Percentiles rank a stretch among this genome's conserved stretches.
phyloP scores from a whole-genome alignment of 2,329 filamentous ascomycete genomes.

The Xylogone sp. region DNA sequence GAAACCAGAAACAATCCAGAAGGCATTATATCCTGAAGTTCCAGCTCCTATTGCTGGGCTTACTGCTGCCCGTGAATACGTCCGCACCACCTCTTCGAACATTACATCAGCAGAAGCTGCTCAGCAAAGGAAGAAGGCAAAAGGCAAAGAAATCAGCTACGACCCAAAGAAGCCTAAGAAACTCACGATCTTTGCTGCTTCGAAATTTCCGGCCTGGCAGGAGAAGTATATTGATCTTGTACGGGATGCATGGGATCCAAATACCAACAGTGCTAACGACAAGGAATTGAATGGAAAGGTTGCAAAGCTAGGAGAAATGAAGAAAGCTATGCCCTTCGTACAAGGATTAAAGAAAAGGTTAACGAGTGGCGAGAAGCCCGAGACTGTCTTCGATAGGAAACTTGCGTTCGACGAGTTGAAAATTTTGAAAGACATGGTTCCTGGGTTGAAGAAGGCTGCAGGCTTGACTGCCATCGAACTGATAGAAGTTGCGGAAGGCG shows the following conservation, averaged over 20 bases:
- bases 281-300: slow-evolving; percentile 77
- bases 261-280: slow-evolving; percentile 65
- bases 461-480: slow-evolving; percentile 70
- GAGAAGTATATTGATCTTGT: slow-evolving; percentile 83
- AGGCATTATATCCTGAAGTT: slow-evolving; percentile 69
- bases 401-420: slow-evolving; percentile 81
- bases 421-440: slow-evolving; percentile 73
- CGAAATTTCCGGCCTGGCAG: slow-evolving; percentile 85
- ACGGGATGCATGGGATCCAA: slow-evolving; percentile 62
- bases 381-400: slow-evolving; percentile 75
- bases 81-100: slow-evolving; percentile 66
- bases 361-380: slow-evolving; percentile 61
- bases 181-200: slow-evolving; percentile 79
- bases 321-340: slow-evolving; percentile 97
- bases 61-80: slow-evolving; percentile 77
- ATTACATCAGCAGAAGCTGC: slow-evolving; percentile 82
- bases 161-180: slow-evolving; percentile 92
- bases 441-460: slow-evolving; percentile 72
- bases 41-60: slow-evolving; percentile 63
- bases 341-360: slow-evolving; percentile 83
- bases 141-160: slow-evolving; percentile 82
- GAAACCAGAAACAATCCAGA: slow-evolving; percentile 73
- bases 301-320: slow-evolving; percentile 82
- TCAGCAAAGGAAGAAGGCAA: slow-evolving; percentile 84
- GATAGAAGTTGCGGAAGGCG: slow-evolving; percentile 66